Evolutionary conservation across 495 filamentous ascomycete species (phyloP).

Genomic region (Penicillium roqueforti): DNA sequence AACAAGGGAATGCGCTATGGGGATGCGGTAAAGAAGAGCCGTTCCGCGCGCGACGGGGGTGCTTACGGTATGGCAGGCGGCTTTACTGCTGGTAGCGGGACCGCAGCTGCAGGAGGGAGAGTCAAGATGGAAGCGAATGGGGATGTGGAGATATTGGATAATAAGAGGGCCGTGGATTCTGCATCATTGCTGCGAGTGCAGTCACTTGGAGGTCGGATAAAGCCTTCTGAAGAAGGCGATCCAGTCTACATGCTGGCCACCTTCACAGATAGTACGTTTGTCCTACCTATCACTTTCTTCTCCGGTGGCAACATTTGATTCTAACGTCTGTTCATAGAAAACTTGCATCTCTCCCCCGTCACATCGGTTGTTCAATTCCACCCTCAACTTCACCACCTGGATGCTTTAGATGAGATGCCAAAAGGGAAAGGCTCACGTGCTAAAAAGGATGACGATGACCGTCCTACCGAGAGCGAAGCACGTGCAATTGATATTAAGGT

Average conservation of each 20-base stretch:
- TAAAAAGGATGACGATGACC: constrained; percentile 46
- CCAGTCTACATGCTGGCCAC: constrained; percentile 70
- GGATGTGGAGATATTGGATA: constrained; percentile 38
- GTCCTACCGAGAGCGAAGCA: constrained; percentile 48
- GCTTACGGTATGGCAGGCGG: constrained; percentile 57
- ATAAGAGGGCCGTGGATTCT: constrained; percentile 35
- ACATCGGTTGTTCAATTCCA: constrained; percentile 67
- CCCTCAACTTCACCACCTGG: constrained; percentile 71
- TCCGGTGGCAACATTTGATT: constrained; percentile 1
- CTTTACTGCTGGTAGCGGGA: constrained; percentile 42
- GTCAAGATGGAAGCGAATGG: constrained; percentile 35
- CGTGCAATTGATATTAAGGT: constrained; percentile 64
- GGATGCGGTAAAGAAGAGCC: constrained; percentile 57
- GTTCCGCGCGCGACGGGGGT: constrained; percentile 51
- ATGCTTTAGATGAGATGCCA: constrained; percentile 56
- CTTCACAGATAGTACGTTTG: constrained; percentile 56
- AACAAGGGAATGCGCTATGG: constrained; percentile 63
- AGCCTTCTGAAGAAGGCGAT: constrained; percentile 52
- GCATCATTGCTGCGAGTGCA: constrained; percentile 32
- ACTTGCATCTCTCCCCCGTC: constrained; percentile 65
- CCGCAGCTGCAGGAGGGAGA: constrained; percentile 21
- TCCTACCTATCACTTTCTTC: not conserved
- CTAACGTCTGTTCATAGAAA: constrained; percentile 41
- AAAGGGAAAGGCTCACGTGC: constrained; percentile 30
- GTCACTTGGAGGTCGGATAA: constrained; percentile 65